Evolutionary conservation across 2,329 filamentous ascomycete species (phyloP).

Genomic region (Venturia carpophila): DNA sequence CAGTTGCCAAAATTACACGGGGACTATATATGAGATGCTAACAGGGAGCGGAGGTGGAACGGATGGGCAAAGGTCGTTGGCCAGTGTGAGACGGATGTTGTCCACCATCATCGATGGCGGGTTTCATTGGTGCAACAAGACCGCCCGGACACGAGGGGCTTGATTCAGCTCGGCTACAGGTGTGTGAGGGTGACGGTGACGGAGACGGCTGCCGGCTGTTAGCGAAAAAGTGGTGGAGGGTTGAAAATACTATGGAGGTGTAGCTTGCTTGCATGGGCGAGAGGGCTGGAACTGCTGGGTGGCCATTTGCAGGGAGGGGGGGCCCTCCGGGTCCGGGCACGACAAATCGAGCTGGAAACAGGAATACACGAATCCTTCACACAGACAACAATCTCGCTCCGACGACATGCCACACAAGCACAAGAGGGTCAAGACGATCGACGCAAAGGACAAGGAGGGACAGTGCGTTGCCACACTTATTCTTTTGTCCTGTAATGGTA

Average conservation of each 20-base stretch:
- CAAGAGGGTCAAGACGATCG: conserved; percentile 46
- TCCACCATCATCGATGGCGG: not conserved
- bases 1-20: not conserved
- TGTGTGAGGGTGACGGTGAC: not conserved
- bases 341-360: not conserved
- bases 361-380: no score
- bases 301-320: not conserved
- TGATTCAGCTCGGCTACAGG: not conserved
- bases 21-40: not conserved
- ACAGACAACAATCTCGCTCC: not conserved
- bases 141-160: not conserved
- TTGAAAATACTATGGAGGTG: no score
- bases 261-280: no score
- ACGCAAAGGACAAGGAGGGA: conserved; percentile 33
- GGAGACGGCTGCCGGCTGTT: no score
- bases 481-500: not conserved
- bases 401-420: conserved; percentile 77
- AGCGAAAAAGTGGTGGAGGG: no score
- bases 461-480: conserved; percentile 12
- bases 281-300: not conserved
- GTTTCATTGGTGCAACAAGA: conserved; percentile 5
- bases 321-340: not conserved
- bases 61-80: not conserved
- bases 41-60: not conserved
- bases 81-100: not conserved